Base-by-base conservation (phyloP, 1,284 basidiomycete species). In the Ustilago trichophora region DNA sequence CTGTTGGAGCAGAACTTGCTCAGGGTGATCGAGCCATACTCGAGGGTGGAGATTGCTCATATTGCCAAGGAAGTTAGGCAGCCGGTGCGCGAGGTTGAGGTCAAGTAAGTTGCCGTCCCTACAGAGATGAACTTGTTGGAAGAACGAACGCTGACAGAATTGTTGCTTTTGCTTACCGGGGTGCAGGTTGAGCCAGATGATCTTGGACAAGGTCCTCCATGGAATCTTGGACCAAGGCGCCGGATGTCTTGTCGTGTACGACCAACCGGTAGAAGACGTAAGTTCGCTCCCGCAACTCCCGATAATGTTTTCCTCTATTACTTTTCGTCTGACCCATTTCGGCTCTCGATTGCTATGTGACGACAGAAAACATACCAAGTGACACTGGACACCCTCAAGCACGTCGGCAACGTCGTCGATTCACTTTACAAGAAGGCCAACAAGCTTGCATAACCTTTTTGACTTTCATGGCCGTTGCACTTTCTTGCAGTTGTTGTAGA, bases 121-220 rank as follows among this genome's bases (percentile, higher is more conserved):
- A n/a, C n/a, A n/a, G n/a, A n/a, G n/a, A n/a, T n/a, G n/a, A n/a
- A n/a, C n/a, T n/a, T n/a, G n/a, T n/a, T n/a, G n/a, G n/a, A n/a
- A n/a, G n/a, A n/a, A n/a, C n/a, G n/a, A n/a, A n/a, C n/a, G n/a
- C n/a, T n/a, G n/a, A n/a, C n/a, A n/a, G n/a, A n/a, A n/a, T n/a
- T n/a, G n/a, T n/a, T n/a, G n/a, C n/a, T n/a, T n/a, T n/a, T n/a
- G n/a, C n/a, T n/a, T n/a, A n/a, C n/a, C n/a, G n/a, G n/a, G n/a
- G n/a, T n/a, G n/a, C n/a, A n/a, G n/a, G n/a, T 83, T 98, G 45
- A 93, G 91, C 44, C 95, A 98, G 82, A 98, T 98, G 95, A 98
- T 98, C 67, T 84, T 98, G 35, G 95, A 98, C 83, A 94, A 95
- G 76, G 88, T 94, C 1, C 88, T 98, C 76, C 87, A 92, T 69